Percentiles rank a stretch among this genome's conserved stretches.
phyloP scores from a whole-genome alignment of 139 green algal genomes.

The Tetradesmus obliquus region DNA sequence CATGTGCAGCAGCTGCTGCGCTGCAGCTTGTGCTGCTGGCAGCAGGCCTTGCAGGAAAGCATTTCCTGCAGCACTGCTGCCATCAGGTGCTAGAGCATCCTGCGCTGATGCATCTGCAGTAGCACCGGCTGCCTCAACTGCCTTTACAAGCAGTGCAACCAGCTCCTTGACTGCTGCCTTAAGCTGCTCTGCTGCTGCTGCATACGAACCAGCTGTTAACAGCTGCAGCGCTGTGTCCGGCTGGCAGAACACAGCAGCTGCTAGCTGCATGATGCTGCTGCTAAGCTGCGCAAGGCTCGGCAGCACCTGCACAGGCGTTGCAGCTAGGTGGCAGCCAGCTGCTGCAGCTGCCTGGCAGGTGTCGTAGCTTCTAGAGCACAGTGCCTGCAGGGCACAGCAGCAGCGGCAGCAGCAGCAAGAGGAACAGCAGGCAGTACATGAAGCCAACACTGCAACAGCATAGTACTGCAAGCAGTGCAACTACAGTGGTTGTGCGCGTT shows the following conservation, averaged over 20 bases:
- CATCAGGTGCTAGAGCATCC: not conserved
- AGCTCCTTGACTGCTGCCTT: constrained; percentile 23
- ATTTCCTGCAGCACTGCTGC: not conserved
- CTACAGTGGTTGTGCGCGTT: not conserved
- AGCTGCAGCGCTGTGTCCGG: constrained; percentile 4
- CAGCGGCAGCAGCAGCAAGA: not conserved
- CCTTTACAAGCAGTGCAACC: not conserved
- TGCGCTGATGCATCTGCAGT: not conserved
- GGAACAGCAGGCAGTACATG: not conserved
- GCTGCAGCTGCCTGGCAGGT: not conserved
- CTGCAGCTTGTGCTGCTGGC: not conserved
- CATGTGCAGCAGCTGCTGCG: constrained; percentile 12
- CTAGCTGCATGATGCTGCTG: constrained; percentile 4
- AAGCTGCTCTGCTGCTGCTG: constrained; percentile 10
- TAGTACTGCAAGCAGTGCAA: not conserved
- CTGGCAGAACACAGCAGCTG: constrained; percentile 5
- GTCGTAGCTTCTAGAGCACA: not conserved
- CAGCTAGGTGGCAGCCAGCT: not conserved
- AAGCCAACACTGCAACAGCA: not conserved
- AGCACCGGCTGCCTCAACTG: not conserved
- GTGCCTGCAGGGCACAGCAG: not conserved
- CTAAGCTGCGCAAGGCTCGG: not conserved
- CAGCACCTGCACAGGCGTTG: not conserved
- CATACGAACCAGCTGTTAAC: constrained; percentile 11
- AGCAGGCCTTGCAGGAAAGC: not conserved